Evolutionary conservation across 208 protist genomes (phyloP), one percentile per base, ranked within the genome.

Genomic region (Leishmania tropica): DNA sequence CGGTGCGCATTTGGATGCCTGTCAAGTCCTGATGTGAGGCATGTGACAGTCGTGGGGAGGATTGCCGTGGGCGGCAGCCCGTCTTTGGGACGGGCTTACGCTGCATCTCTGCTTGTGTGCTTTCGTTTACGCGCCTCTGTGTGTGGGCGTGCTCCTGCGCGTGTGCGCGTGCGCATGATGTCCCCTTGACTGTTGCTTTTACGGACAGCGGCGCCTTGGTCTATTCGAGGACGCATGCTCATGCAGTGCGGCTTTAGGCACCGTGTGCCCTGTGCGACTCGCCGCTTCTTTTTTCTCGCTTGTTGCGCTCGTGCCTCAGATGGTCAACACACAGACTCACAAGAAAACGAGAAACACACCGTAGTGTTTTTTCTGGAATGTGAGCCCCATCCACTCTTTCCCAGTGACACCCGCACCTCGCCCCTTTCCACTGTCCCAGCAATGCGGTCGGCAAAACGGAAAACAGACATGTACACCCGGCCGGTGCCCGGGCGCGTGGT

Each of bases 1-100:
- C 91, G 31, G 93, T 97, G 68, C 92, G 88, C 31, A 91, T 96
- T 45, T 97, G 95, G 95, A 86, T 91, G 31, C 92, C 93, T 3
- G 85, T 90, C 17, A 97, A 96, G 84, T 89, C 42, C 47, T 74
- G 70, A 74, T 13, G 24, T 54, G 70, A 37, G 42, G 40, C 31
- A 4, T 51, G 31, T 74, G 42, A 31, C 37, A 10, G 24, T 1
- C 79, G 31, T 96, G 81, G 78, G 79, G n/a, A 84, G 40, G 60
- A 35, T 42, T 60, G 7, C 77, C 37, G 15, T 37, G 31, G 64
- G 31, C 64, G 31, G 19, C 21, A 47, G 40, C 13, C 54, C 13
- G 8, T 68, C 37, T 54, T 72, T 72, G 67, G 67, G 67, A n/a
- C 3, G 21, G 35, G 53, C 11, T 81, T 76, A 5, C 45, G 53